These are phyloP conservation scores for Ulvella scutata DNA, from an alignment of 139 green algal genomes.

Conservation along the genomic window DNA sequence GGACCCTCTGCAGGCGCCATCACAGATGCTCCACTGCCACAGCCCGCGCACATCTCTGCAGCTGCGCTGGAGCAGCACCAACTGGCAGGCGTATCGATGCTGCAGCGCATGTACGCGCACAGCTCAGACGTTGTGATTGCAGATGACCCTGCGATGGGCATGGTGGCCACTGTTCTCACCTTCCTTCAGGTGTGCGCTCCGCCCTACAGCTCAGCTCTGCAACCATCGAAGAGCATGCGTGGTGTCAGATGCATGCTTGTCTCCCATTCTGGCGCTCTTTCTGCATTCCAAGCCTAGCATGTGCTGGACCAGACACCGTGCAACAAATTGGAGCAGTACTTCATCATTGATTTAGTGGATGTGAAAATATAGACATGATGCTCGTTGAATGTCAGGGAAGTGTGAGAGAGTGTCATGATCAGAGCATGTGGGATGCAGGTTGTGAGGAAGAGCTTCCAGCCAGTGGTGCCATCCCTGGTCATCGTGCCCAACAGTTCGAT, in stretches of 20 bases:
- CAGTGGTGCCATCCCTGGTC: neutral
- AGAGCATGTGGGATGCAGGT: no score
- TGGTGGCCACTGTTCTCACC: constrained; percentile 41
- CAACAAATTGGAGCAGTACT: constrained; percentile 24
- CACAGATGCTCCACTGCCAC: neutral
- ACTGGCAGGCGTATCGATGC: constrained; percentile 46
- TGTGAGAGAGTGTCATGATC: no score
- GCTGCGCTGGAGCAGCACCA: constrained; percentile 47
- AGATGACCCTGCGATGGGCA: constrained; percentile 39
- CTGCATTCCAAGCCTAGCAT: neutral
- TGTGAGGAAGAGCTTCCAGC: neutral
- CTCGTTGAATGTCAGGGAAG: no score
- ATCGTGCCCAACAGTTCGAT: neutral
- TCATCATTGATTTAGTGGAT: constrained; percentile 21
- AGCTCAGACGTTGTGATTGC: constrained; percentile 36
- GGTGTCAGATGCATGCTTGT: neutral
- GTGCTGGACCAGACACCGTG: constrained; percentile 28
- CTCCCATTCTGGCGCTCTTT: neutral
- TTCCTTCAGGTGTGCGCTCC: constrained; percentile 29
- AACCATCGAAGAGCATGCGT: neutral
- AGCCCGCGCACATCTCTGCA: constrained; percentile 12
- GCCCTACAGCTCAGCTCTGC: neutral
- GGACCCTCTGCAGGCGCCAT: neutral
- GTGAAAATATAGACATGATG: constrained; percentile 4
- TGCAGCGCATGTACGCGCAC: constrained; percentile 38